Evolutionary conservation across 345 rosid species (phyloP).

Genomic region (Gossypium herbaceum): DNA sequence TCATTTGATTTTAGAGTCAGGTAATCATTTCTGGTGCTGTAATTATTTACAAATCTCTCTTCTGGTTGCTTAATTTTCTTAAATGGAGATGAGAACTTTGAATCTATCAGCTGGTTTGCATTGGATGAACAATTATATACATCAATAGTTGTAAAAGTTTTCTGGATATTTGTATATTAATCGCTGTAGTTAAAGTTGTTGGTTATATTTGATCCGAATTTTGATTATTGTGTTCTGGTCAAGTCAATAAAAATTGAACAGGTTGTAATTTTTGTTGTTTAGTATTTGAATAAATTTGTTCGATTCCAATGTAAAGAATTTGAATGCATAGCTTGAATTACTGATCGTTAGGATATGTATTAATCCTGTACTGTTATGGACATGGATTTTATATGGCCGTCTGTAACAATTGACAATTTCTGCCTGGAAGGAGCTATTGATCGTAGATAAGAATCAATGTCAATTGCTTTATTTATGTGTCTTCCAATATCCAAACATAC

Average conservation of each 20-base stretch:
- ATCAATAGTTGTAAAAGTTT: background rate
- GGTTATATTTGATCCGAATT: background rate
- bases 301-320: background rate
- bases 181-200: background rate
- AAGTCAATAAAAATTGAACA: background rate
- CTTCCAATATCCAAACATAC: too few species aligned
- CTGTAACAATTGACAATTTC: too few species aligned
- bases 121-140: background rate
- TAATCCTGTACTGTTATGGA: background rate
- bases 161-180: background rate
- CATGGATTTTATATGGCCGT: background rate
- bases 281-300: background rate
- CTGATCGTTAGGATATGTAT: too few species aligned
- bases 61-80: background rate
- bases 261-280: background rate
- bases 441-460: too few species aligned
- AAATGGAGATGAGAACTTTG: background rate
- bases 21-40: slow-evolving; percentile 1
- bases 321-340: background rate
- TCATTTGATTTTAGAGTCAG: background rate
- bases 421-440: too few species aligned
- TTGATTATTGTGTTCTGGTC: background rate
- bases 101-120: background rate
- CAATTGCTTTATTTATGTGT: too few species aligned
- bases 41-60: background rate